Evolutionary conservation across 208 protist genomes (phyloP).

Genomic region (Acanthamoeba lenticulata): DNA sequence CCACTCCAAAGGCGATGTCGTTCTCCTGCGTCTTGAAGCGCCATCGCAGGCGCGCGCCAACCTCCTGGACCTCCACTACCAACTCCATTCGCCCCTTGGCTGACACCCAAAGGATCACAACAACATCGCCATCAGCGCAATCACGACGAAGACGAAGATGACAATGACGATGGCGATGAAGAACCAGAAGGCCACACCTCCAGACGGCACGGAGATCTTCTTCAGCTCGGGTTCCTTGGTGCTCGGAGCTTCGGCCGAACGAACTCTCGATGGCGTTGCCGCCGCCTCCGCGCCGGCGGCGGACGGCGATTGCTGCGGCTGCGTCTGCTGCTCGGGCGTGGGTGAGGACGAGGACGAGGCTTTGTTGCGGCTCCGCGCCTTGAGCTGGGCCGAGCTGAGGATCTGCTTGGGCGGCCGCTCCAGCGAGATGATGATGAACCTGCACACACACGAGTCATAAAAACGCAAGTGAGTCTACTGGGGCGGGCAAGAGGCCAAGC

Average conservation of each 20-base stretch:
- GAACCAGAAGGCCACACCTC: background rate
- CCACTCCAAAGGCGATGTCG: slow-evolving; percentile 50
- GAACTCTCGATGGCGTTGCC: too few relatives aligned
- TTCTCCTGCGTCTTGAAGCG: slow-evolving; percentile 38
- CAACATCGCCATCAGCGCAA: background rate
- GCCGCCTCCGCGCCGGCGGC: background rate
- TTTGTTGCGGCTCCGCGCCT: background rate
- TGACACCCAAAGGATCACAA: too few relatives aligned
- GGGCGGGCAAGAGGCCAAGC: background rate
- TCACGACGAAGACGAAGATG: background rate
- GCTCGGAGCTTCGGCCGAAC: too few relatives aligned
- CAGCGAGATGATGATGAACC: slow-evolving; percentile 39
- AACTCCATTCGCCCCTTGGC: slow-evolving; percentile 34
- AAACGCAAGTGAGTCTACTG: too few relatives aligned
- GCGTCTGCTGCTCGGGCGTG: background rate
- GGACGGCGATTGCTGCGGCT: background rate
- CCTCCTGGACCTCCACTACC: background rate
- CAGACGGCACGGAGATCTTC: slow-evolving; percentile 14
- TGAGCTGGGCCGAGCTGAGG: slow-evolving; percentile 39
- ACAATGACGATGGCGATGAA: too few relatives aligned
- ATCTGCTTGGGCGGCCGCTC: slow-evolving; percentile 59
- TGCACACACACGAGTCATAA: background rate
- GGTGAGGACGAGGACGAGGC: background rate
- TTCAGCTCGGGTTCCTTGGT: background rate
- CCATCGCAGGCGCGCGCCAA: slow-evolving; percentile 2